These are phyloP conservation scores for Erodium texanum DNA, from an alignment of 441 rosid species.

Conservation along the genomic window DNA sequence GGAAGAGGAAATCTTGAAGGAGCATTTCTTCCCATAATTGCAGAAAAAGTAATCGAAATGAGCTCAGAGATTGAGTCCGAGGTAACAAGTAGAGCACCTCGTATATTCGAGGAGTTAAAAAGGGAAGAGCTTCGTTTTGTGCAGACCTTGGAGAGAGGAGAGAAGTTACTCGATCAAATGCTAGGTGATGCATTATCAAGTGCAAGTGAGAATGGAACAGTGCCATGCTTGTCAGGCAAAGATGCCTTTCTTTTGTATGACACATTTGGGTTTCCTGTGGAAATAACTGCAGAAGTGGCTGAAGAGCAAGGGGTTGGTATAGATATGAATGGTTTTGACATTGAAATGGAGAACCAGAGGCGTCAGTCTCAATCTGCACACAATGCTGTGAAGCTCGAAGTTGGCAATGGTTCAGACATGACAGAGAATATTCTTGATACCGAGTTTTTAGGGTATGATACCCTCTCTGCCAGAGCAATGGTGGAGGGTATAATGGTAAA, in stretches of 20 bases:
- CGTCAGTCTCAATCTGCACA: constrained; percentile 83
- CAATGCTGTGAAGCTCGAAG: constrained; percentile 63
- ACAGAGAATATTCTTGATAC: constrained; percentile 49
- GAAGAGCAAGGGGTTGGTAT: constrained; percentile 59
- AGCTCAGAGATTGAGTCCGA: constrained; percentile 61
- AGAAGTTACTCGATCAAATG: constrained; percentile 71
- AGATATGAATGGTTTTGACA: constrained; percentile 60
- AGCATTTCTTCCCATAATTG: constrained; percentile 60
- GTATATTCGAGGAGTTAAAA: constrained; percentile 64
- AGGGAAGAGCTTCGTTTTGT: constrained; percentile 84
- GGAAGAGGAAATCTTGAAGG: constrained; percentile 47
- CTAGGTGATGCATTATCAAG: constrained; percentile 46
- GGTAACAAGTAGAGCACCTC: constrained; percentile 44
- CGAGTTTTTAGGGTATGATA: constrained; percentile 71
- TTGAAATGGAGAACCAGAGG: constrained; percentile 84
- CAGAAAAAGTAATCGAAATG: constrained; percentile 67
- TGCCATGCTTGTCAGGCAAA: constrained; percentile 59
- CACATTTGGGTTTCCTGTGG: constrained; percentile 86
- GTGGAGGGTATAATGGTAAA: constrained; percentile 63
- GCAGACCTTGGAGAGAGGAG: constrained; percentile 87
- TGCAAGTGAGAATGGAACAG: constrained; percentile 29
- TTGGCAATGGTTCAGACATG: constrained; percentile 45
- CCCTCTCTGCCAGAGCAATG: constrained; percentile 62
- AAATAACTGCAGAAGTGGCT: constrained; percentile 77
- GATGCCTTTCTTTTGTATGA: constrained; percentile 78